Percentiles rank a stretch among this genome's conserved stretches.
phyloP scores from a whole-genome alignment of 2,329 filamentous ascomycete species.

The Pyrenophora teres region DNA sequence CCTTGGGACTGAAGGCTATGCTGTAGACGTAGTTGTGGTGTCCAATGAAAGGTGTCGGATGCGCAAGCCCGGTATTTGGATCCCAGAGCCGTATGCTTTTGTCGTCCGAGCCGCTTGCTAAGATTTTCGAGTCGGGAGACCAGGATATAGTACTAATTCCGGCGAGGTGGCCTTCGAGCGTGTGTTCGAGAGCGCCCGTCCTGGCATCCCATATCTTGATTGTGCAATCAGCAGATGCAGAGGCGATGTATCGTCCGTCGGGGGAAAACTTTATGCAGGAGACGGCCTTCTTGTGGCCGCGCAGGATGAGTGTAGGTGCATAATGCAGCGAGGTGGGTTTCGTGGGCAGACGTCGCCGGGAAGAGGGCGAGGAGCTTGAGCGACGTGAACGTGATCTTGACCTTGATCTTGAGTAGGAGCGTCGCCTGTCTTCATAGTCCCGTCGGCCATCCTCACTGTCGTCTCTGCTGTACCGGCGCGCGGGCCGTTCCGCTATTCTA shows the following conservation, averaged over 20 bases:
- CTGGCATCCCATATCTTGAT: constrained; percentile 87
- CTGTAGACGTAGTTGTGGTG: constrained; percentile 98
- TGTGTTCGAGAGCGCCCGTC: constrained; percentile 81
- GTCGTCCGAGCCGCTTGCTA: constrained; percentile 93
- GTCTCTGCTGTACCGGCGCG: constrained; percentile 40
- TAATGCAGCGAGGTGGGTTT: constrained; percentile 69
- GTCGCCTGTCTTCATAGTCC: constrained; percentile 32
- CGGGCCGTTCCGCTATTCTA: constrained; percentile 41
- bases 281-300: constrained; percentile 78
- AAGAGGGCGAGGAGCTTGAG: constrained; percentile 23
- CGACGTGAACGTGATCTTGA: constrained; percentile 15
- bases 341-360: constrained; percentile 40
- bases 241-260: constrained; percentile 86
- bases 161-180: constrained; percentile 89
- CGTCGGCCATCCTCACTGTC: constrained; percentile 39
- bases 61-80: constrained; percentile 61
- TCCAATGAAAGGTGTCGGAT: constrained; percentile 70
- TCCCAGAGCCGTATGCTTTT: constrained; percentile 96
- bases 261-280: constrained; percentile 90
- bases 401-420: constrained; percentile 25
- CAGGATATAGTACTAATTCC: constrained; percentile 93
- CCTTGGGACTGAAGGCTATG: constrained; percentile 94
- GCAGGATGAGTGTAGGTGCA: constrained; percentile 69
- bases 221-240: constrained; percentile 81
- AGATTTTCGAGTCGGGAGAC: constrained; percentile 83